Evolutionary conservation across 2,329 filamentous ascomycete genomes (phyloP).

Genomic region (Pyrenochaeta sp.): DNA sequence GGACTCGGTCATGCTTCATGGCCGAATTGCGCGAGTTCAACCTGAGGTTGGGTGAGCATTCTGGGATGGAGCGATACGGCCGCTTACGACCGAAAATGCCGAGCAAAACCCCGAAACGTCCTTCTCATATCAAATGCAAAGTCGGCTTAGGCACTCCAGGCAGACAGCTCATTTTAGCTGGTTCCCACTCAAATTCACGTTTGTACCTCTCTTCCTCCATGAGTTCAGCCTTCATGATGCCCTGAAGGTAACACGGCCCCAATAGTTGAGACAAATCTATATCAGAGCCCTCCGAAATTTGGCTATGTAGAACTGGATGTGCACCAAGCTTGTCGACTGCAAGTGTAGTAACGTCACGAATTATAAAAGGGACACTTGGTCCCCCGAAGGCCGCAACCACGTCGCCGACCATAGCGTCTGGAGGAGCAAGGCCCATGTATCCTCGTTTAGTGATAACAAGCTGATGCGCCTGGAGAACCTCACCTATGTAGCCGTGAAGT

Average conservation of each 20-base stretch:
- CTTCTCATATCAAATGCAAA: neutral
- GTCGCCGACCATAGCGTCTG: neutral
- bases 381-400: constrained; percentile 5
- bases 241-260: constrained; percentile 6
- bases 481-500: constrained; percentile 6
- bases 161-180: neutral
- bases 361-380: constrained; percentile 1
- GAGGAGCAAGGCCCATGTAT: constrained; percentile 8
- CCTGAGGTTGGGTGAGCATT: neutral
- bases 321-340: neutral
- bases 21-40: constrained; percentile 1
- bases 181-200: constrained; percentile 1
- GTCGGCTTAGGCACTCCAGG: neutral
- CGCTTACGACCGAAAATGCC: neutral
- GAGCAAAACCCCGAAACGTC: neutral
- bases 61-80: neutral
- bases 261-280: neutral
- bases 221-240: constrained; percentile 6
- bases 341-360: neutral
- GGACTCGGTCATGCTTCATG: neutral
- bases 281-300: neutral
- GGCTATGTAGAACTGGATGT: neutral
- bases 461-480: neutral
- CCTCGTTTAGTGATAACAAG: neutral
- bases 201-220: neutral